Conservation (phyloP, 208 protist genomes). For the Acanthamoeba healyi region DNA sequence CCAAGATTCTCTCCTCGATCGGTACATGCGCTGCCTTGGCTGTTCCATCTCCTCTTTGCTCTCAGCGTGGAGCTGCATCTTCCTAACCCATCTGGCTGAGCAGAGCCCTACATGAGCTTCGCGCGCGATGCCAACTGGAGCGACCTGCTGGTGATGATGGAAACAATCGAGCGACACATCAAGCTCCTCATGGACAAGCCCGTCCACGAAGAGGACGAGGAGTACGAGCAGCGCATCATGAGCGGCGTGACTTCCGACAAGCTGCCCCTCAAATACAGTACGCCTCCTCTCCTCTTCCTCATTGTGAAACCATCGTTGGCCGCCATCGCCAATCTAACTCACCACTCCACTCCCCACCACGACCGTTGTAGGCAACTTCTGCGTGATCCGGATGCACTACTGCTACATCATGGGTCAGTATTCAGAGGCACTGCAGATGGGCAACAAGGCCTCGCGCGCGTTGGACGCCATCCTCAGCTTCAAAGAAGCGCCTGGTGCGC, state of each 20-base stretch:
- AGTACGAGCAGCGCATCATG: constrained; percentile 11
- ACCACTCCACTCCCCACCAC: too few species aligned
- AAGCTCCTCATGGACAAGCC: not conserved
- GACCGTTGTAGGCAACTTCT: not conserved
- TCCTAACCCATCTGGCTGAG: too few species aligned
- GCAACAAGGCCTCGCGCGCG: not conserved
- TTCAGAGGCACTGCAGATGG: not conserved
- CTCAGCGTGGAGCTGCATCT: too few species aligned
- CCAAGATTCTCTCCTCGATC: constrained; percentile 5
- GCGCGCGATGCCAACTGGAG: not conserved
- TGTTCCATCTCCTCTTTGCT: not conserved
- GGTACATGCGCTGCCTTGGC: not conserved
- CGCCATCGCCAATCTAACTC: not conserved
- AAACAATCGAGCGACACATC: not conserved
- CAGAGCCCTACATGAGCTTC: not conserved
- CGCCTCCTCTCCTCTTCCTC: not conserved
- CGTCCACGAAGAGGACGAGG: not conserved
- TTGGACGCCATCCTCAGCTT: constrained; percentile 26
- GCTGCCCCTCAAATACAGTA: constrained; percentile 30
- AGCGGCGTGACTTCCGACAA: not conserved
- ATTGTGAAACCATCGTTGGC: not conserved
- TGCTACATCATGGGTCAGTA: constrained; percentile 63
- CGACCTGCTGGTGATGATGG: not conserved
- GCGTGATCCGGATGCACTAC: constrained; percentile 34
- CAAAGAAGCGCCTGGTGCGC: constrained; percentile 1